Conservation (phyloP, 176 grass and related monocot genomes). For the Cenchrus purpureus region DNA sequence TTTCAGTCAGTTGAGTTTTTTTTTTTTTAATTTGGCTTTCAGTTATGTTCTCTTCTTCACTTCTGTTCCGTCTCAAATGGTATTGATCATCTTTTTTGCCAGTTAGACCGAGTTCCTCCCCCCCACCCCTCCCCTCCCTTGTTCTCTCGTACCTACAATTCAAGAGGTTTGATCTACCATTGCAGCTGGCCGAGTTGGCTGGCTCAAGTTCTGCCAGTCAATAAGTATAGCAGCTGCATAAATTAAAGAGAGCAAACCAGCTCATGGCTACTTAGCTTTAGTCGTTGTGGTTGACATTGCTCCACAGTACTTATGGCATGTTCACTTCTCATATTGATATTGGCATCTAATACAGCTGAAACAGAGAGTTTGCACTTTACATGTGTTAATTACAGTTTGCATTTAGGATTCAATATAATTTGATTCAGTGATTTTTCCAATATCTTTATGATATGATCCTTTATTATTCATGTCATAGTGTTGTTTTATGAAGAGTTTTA, state of each 20-base stretch:
- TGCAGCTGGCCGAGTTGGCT: conserved; percentile 78
- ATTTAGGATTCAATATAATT: neutral
- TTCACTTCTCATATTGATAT: neutral
- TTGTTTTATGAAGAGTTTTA: neutral
- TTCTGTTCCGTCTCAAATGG: neutral
- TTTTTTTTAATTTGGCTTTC: neutral
- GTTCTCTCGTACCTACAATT: neutral
- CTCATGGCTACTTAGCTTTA: conserved; percentile 59
- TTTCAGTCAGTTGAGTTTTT: neutral
- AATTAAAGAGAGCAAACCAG: conserved; percentile 59
- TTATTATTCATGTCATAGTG: too few species aligned
- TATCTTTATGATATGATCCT: neutral
- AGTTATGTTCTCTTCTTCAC: neutral
- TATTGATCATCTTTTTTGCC: neutral
- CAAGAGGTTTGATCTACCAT: neutral
- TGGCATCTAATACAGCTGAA: neutral
- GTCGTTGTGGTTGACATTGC: conserved; percentile 50
- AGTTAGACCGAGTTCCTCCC: neutral
- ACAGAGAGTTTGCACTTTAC: too few species aligned
- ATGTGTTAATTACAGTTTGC: too few species aligned
- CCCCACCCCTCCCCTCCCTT: too few species aligned
- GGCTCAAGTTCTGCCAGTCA: conserved; percentile 39
- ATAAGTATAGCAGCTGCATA: conserved; percentile 64
- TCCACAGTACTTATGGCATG: conserved; percentile 22
- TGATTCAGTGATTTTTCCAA: neutral